Conservation (phyloP, 768 basidiomycete genomes). For the Lyophyllum semitale region DNA sequence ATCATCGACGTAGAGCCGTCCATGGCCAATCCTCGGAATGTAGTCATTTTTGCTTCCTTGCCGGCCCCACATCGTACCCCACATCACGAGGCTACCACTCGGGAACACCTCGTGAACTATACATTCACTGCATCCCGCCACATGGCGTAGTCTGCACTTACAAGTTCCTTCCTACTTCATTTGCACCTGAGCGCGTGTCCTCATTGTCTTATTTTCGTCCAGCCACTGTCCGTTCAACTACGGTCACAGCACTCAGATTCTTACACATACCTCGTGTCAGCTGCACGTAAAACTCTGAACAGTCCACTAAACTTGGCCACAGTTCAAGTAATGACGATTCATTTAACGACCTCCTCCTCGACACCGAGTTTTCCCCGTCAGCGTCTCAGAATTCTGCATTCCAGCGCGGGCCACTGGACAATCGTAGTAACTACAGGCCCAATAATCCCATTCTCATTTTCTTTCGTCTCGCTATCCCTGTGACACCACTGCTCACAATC, state of each 20-base stretch:
- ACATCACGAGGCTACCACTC: slow-evolving; percentile 18
- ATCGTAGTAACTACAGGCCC: background rate
- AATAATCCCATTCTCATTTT: background rate
- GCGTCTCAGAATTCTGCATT: background rate
- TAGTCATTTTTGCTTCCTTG: slow-evolving; percentile 13
- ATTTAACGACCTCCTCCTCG: background rate
- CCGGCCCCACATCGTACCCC: slow-evolving; percentile 14
- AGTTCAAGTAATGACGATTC: background rate
- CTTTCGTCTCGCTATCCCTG: background rate
- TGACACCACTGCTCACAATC: background rate
- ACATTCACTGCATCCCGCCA: background rate
- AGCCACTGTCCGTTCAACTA: background rate
- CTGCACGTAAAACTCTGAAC: slow-evolving; percentile 8
- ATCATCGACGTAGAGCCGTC: background rate
- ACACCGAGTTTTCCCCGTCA: slow-evolving; percentile 7
- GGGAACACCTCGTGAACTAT: too few species aligned
- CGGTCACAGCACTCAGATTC: background rate
- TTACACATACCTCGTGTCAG: background rate
- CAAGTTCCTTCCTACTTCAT: too few species aligned
- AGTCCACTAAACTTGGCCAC: background rate
- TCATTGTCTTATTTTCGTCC: background rate
- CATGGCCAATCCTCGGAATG: slow-evolving; percentile 27
- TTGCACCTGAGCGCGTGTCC: background rate
- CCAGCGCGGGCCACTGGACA: background rate
- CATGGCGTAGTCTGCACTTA: background rate